Base-by-base conservation (phyloP, 148 eudicot genomes). In the Nepenthes gracilis region DNA sequence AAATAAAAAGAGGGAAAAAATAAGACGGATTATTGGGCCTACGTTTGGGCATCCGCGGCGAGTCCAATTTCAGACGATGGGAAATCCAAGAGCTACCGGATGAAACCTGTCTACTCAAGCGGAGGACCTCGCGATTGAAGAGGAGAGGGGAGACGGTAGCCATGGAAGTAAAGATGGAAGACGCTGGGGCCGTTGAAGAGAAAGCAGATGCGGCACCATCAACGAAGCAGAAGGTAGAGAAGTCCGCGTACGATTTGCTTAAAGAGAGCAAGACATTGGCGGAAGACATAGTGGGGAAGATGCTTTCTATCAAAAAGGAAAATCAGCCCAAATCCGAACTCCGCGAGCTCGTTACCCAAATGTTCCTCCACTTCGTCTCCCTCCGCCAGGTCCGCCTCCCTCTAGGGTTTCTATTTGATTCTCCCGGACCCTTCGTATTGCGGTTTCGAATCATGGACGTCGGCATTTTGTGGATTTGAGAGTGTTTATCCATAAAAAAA, bases 311-410 rank as follows among this genome's bases (percentile, higher is more conserved):
- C 12, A 93, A 88, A 64, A 81, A 71, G 58, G 84, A 78, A 40
- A 64, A 60, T 9, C 64, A 69, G 15, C 70, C 80, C 43, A 93
- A 88, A 76, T 77, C 87, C 35, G 69, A 86, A 11, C 79, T 88
- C 33, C 84, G 77, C 1, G 85, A 84, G 63, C 83, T 81, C 57
- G 77, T 84, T 35, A 82, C 95, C 38, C 89, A 86, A 67, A 81
- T 81, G 81, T 73, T 89, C 66, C 91, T 93, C 65, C 74, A 89
- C 55, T 86, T 93, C 64, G 86, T 93, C 62, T 64, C 83, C 64
- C 99, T 93, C 58, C 88, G 95, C 40, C 88, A 93, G 98, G 98
- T 93, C 38, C 2, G 57, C 33, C 32, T 35, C 12, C 37, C 9
- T 15, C 64, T 68, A 47, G 62, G 58, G 63, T 60, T 58, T 57